phyloP scores from a whole-genome alignment of 2,329 filamentous ascomycete genomes.

The Trichoderma sp. region DNA sequence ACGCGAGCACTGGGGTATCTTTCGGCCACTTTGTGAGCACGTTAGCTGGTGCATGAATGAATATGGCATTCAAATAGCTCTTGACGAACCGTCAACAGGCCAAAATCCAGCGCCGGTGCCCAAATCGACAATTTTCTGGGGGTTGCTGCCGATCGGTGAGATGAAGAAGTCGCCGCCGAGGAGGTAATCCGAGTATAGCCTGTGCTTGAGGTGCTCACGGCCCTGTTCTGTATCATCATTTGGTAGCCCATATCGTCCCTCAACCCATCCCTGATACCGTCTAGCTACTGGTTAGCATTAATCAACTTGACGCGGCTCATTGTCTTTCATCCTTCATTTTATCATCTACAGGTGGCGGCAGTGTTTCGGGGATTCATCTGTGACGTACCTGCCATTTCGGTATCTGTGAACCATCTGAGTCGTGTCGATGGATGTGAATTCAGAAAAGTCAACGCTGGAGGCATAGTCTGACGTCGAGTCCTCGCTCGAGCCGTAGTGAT shows the following conservation, averaged over 20 bases:
- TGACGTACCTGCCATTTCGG: slow-evolving; percentile 44
- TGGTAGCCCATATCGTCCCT: slow-evolving; percentile 54
- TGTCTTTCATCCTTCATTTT: neutral
- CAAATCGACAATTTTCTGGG: slow-evolving; percentile 55
- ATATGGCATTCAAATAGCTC: neutral
- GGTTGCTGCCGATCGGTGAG: slow-evolving; percentile 49
- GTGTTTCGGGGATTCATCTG: neutral
- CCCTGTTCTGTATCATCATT: slow-evolving; percentile 57
- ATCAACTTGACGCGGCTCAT: slow-evolving; percentile 6
- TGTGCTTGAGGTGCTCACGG: slow-evolving; percentile 54
- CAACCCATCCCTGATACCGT: slow-evolving; percentile 54
- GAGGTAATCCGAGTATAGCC: slow-evolving; percentile 52
- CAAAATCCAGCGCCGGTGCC: slow-evolving; percentile 59
- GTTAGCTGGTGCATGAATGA: slow-evolving; percentile 25
- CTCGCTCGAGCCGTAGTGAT: slow-evolving; percentile 33
- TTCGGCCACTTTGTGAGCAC: slow-evolving; percentile 47
- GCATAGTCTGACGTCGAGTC: slow-evolving; percentile 48
- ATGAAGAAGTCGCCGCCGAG: slow-evolving; percentile 48
- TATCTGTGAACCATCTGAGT: slow-evolving; percentile 40
- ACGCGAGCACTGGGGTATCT: slow-evolving; percentile 50
- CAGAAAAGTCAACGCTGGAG: slow-evolving; percentile 44
- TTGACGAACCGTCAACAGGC: slow-evolving; percentile 55
- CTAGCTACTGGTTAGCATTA: slow-evolving; percentile 36
- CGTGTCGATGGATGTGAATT: slow-evolving; percentile 48
- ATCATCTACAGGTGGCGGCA: neutral